A percentile compares a stretch with the other conserved stretches of the same genome.
phyloP scores from a whole-genome alignment of 495 filamentous ascomycete genomes.

The Astrothelium macrocarpum region DNA sequence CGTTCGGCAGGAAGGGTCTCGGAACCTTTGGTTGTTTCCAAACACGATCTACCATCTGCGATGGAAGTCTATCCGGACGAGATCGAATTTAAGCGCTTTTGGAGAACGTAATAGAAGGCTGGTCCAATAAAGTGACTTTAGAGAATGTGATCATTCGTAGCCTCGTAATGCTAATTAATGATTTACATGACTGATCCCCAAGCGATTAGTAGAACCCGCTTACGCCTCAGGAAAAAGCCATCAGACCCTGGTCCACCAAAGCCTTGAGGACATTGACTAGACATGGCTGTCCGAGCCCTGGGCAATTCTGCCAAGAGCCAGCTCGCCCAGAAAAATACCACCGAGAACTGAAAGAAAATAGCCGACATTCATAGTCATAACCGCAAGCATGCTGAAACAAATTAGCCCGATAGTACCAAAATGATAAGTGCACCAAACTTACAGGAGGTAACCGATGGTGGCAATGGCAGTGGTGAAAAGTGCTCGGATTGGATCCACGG shows the following conservation, averaged over 20 bases:
- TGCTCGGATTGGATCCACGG: slow-evolving; percentile 67
- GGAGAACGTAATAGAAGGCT: not conserved
- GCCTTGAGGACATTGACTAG: not conserved
- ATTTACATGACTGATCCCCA: not conserved
- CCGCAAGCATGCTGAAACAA: slow-evolving; percentile 75
- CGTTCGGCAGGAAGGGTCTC: not conserved
- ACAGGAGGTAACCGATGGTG: slow-evolving; percentile 83
- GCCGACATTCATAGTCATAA: slow-evolving; percentile 96
- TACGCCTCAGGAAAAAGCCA: too few species aligned
- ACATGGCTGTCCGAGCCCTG: not conserved
- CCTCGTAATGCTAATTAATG: not conserved
- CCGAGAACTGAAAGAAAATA: slow-evolving; percentile 83
- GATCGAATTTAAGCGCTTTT: too few species aligned
- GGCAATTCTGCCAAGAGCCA: slow-evolving; percentile 63
- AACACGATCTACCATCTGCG: not conserved
- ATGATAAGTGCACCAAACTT: slow-evolving; percentile 34
- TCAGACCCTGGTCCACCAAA: not conserved
- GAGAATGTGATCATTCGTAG: too few species aligned
- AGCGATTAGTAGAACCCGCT: not conserved
- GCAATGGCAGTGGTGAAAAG: slow-evolving; percentile 55
- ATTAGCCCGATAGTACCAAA: not conserved
- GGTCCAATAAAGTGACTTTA: too few species aligned
- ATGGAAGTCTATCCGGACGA: not conserved
- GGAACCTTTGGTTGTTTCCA: not conserved
- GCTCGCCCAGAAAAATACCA: slow-evolving; percentile 75